Conservation (phyloP, 2,329 filamentous ascomycete species). For the Daldinia eschscholtzii region DNA sequence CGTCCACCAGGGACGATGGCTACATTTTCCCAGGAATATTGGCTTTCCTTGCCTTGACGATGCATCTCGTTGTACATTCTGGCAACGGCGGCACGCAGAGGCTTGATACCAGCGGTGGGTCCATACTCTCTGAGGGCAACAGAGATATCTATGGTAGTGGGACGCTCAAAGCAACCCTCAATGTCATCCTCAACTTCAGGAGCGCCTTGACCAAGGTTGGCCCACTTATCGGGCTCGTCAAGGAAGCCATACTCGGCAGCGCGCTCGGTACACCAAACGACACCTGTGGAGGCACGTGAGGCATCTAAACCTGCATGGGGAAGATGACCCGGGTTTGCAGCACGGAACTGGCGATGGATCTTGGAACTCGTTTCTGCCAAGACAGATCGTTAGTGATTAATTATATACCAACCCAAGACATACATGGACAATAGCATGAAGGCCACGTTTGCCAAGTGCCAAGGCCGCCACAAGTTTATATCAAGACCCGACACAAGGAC, state of each 20-base stretch:
- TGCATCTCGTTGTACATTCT: slow-evolving; percentile 94
- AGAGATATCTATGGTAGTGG: slow-evolving; percentile 81
- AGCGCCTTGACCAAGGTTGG: slow-evolving; percentile 93
- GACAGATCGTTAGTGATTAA: slow-evolving; percentile 43
- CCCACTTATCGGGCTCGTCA: slow-evolving; percentile 86
- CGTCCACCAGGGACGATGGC: slow-evolving; percentile 95
- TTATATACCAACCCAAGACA: slow-evolving; percentile 33
- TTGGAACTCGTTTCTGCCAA: slow-evolving; percentile 81
- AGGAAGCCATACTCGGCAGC: slow-evolving; percentile 89
- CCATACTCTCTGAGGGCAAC: slow-evolving; percentile 89
- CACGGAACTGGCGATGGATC: slow-evolving; percentile 89
- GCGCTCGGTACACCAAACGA: slow-evolving; percentile 92
- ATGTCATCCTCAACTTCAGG: slow-evolving; percentile 96
- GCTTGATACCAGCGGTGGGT: slow-evolving; percentile 93
- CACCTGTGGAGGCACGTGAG: slow-evolving; percentile 88
- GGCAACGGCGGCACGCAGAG: slow-evolving; percentile 88
- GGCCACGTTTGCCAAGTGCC: slow-evolving; percentile 48
- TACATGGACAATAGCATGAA: slow-evolving; percentile 31
- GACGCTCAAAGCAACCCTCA: slow-evolving; percentile 86
- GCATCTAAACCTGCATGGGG: slow-evolving; percentile 92
- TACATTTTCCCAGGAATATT: slow-evolving; percentile 98
- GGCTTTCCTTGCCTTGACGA: slow-evolving; percentile 84
- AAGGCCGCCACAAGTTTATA: slow-evolving; percentile 45
- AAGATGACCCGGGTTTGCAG: slow-evolving; percentile 89
- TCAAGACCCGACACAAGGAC: slow-evolving; percentile 22